Evolutionary conservation across 768 basidiomycete species (phyloP).

Genomic region (Suillus brevipes): DNA sequence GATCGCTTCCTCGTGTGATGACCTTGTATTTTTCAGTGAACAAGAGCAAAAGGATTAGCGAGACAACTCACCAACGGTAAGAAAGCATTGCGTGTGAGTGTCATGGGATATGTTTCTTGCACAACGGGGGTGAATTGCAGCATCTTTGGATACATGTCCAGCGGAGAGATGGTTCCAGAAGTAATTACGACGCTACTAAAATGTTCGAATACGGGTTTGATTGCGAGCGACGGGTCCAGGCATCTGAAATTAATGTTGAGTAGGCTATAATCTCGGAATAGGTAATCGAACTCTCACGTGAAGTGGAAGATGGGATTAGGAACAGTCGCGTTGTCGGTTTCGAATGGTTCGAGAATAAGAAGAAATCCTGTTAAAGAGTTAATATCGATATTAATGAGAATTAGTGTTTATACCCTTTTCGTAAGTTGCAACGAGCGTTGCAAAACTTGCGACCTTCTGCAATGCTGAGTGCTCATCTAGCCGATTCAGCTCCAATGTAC

Average conservation of each 20-base stretch:
- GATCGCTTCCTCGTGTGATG: conserved; percentile 96
- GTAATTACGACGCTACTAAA: conserved; percentile 99
- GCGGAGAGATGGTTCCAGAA: conserved; percentile 95
- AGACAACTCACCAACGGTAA: conserved; percentile 75
- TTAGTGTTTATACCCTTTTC: conserved; percentile 71
- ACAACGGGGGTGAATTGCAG: conserved; percentile 96
- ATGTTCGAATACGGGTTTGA: conserved; percentile 96
- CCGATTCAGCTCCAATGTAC: conserved; percentile 85
- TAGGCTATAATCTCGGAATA: conserved; percentile 1
- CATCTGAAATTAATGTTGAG: conserved; percentile 56
- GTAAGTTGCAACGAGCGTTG: conserved; percentile 95
- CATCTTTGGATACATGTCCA: conserved; percentile 99
- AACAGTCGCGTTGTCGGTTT: conserved; percentile 97
- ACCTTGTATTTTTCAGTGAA: conserved; percentile 51
- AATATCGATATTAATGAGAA: background rate
- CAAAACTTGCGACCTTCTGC: conserved; percentile 95
- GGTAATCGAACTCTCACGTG: conserved; percentile 54
- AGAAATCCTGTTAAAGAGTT: conserved; percentile 68
- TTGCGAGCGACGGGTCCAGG: conserved; percentile 95
- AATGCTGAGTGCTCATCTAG: conserved; percentile 90
- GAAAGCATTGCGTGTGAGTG: conserved; percentile 93
- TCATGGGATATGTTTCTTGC: conserved; percentile 98
- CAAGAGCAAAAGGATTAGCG: background rate
- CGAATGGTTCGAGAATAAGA: conserved; percentile 95
- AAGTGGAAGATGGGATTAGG: conserved; percentile 99